A percentile compares a stretch with the other conserved stretches of the same genome.
Conservation (phyloP, 2,329 filamentous ascomycete species). For the Canariomyces notabilis region DNA sequence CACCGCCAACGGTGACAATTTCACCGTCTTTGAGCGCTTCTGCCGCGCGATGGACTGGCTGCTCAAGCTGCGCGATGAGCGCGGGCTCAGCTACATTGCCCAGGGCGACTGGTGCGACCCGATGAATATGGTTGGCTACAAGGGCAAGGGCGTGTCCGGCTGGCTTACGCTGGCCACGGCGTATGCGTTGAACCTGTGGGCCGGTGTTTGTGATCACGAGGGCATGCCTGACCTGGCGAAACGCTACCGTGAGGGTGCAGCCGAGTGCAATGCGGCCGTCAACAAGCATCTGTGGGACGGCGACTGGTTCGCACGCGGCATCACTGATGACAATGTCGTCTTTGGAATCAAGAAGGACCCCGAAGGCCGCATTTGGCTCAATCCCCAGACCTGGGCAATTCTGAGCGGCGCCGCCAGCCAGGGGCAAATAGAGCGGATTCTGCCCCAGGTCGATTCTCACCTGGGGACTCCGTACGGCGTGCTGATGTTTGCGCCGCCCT, state of each 20-base stretch:
- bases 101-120: constrained; percentile 58
- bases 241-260: constrained; percentile 41
- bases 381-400: constrained; percentile 52
- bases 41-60: constrained; percentile 55
- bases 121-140: constrained; percentile 59
- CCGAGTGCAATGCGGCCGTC: constrained; percentile 44
- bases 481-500: constrained; percentile 52
- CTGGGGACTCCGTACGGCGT: constrained; percentile 50
- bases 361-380: constrained; percentile 55
- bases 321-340: constrained; percentile 49
- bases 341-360: constrained; percentile 47
- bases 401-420: constrained; percentile 45
- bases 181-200: constrained; percentile 50
- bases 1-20: constrained; percentile 39
- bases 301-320: constrained; percentile 53
- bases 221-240: constrained; percentile 36
- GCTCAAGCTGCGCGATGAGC: constrained; percentile 44
- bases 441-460: constrained; percentile 46
- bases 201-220: constrained; percentile 44
- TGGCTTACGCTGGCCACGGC: constrained; percentile 54
- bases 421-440: constrained; percentile 40
- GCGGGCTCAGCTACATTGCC: constrained; percentile 52
- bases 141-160: constrained; percentile 52
- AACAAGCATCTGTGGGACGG: constrained; percentile 52
- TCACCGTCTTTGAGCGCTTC: constrained; percentile 51